A percentile compares a stretch with the other conserved stretches of the same genome.
Evolutionary conservation across 306 rosid genomes (phyloP).

Genomic region (Albizia julibrissin): DNA sequence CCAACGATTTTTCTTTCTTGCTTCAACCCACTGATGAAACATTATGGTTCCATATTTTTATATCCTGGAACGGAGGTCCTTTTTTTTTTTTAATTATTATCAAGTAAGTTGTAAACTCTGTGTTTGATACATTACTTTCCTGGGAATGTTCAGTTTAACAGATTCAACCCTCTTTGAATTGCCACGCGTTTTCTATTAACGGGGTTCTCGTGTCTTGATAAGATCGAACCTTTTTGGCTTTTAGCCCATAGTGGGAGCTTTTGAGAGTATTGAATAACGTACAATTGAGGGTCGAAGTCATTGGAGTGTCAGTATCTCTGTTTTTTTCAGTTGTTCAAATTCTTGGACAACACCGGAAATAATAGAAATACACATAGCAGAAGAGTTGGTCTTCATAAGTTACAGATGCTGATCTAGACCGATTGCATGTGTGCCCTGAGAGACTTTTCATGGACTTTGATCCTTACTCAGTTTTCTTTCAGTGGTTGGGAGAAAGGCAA

Average conservation of each 20-base stretch:
- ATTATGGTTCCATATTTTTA: background rate
- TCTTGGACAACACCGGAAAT: background rate
- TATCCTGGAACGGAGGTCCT: background rate
- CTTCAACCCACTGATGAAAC: background rate
- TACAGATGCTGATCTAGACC: background rate
- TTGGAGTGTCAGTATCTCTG: background rate
- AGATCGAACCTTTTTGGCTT: background rate
- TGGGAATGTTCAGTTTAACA: background rate
- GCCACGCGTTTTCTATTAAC: background rate
- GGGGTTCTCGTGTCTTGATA: background rate
- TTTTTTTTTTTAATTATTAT: background rate
- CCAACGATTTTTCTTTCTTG: background rate
- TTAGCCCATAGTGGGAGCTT: background rate
- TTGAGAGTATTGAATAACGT: background rate
- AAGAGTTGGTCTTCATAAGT: background rate
- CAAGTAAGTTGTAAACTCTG: background rate
- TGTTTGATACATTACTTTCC: background rate
- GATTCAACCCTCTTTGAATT: constrained; percentile 4
- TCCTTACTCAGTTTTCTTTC: constrained; percentile 18
- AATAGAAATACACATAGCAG: background rate
- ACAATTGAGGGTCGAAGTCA: background rate
- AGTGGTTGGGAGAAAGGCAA: constrained; percentile 34
- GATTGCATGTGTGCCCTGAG: background rate
- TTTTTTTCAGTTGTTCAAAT: background rate
- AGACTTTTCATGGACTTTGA: background rate